Evolutionary conservation across 352 stramenopile genomes (phyloP), one percentile per base, ranked within the genome.

Genomic region (Nothophytophthora sp.): DNA sequence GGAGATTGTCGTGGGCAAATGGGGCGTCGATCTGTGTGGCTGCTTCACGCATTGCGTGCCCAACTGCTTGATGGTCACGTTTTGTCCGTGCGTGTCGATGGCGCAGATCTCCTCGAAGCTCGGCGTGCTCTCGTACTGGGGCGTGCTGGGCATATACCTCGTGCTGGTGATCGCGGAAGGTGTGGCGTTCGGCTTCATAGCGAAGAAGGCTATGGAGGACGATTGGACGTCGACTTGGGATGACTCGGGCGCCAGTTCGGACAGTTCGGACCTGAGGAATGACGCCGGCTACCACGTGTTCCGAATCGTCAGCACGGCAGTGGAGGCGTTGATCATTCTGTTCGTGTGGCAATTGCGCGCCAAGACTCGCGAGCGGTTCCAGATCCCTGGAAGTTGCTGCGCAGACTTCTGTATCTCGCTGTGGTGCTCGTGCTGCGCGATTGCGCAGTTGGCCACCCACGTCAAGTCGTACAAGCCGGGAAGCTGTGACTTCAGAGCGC

Each of bases 371-470:
- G 46, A 50, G 25, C 55, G 60, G 16, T 74, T 73, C 40, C 19
- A 66, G 36, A 75, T 81, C 20, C 57, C 62, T 11, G 69, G 73
- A 1, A 59, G 27, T n/a, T 63, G 42, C 10, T 66, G 38, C 33
- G 46, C 24, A 10, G 73, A 83, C 39, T 63, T 29, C 30, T 70
- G 53, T 18, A 49, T 42, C 4, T 33, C 67, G 16, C 63, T 56
- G 24, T 76, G 55, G 22, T 83, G 69, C 43, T 25, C 36, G 12
- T 70, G 55, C 48, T 82, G 67, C 45, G 39, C 49, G 2, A 41
- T 80, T n/a, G 58, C 73, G 4, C 73, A 78, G 36, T 50, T 83
- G 11, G 67, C 69, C 3, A 74, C 69, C 5, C 69, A 83, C 50
- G 36, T 72, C 22, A 76, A 80, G 43, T 76, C 59, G 19, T 80